Conservation (phyloP, 2,329 filamentous ascomycete species). For the Exophiala dermatitidis region DNA sequence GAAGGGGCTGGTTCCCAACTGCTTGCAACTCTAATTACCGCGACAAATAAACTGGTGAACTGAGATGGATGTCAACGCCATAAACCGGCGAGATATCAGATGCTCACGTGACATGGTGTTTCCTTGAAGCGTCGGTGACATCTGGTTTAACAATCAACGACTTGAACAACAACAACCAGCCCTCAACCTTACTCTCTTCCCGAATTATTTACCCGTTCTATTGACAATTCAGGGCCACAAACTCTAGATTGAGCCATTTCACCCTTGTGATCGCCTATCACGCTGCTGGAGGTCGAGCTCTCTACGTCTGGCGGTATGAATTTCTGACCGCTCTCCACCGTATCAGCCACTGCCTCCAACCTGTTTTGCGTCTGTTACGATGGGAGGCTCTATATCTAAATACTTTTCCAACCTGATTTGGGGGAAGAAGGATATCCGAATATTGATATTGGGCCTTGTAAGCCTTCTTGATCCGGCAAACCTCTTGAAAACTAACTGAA, state of each 20-base stretch:
- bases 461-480: constrained; percentile 29
- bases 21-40: no score
- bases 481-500: constrained; percentile 3
- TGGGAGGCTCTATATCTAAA: constrained; percentile 52
- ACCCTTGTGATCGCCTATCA: no score
- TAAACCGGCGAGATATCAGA: not conserved
- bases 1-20: no score
- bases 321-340: constrained; percentile 5
- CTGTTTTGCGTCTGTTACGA: constrained; percentile 29
- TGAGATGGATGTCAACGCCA: not conserved
- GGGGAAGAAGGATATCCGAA: constrained; percentile 96
- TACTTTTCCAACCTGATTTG: constrained; percentile 66
- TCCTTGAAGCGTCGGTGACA: not conserved
- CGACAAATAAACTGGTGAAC: no score
- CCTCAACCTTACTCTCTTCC: no score
- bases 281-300: no score
- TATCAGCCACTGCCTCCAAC: no score
- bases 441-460: constrained; percentile 90
- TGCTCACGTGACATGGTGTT: not conserved
- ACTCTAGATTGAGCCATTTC: no score
- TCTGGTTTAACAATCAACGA: not conserved
- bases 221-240: no score
- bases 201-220: no score
- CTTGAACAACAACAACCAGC: no score
- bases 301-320: constrained; percentile 8